Evolutionary conservation across 495 filamentous ascomycete species (phyloP), one percentile per base, ranked within the genome.

Genomic region (Aspergillus mulundensis): DNA sequence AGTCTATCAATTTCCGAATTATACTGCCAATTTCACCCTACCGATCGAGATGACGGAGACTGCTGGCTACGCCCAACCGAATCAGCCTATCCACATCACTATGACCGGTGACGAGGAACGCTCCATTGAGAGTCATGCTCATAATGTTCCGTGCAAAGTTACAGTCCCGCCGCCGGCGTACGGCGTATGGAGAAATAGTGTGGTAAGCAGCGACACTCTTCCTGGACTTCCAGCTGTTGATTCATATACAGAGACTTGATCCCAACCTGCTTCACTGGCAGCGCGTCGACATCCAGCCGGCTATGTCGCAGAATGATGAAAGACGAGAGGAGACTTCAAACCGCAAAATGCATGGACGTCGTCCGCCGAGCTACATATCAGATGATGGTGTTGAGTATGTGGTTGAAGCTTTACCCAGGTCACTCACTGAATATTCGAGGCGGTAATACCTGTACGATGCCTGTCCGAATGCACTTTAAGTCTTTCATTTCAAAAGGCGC

Each of bases 181-280:
- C 70, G 91, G 90, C 2, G 66, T 88, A 10, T 96, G 90, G 90
- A 75, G 88, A 56, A 81, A 83, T 67, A 89, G 85, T 67, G 88
- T 94, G 72, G 88, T 91, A 82, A 68, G 86, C 84, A 46, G 23
- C 16, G 12, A 34, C 25, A 5, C 48, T 28, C 50, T 15, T 10
- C 34, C 7, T 24, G 7, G 6, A 36, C 21, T 11, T 24, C 4
- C n/a, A 30, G 30, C 30, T 21, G 8, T 30, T 50, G 19, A 50
- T 38, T 18, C 10, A 38, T 15, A 21, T 55, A 41, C 60, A 87
- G 84, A 80, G 90, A 41, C 85, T 90, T 32, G 85, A 95, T 63
- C 90, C 90, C 0, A 81, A 91, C 61, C 77, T 90, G 24, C 78
- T 95, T 21, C 89, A 86, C 68, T 95, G 90, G 90, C 79, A 84